A percentile compares a stretch with the other conserved stretches of the same genome.
Evolutionary conservation across 1,284 basidiomycete species (phyloP).

Genomic region (Ceratobasidium sp.): DNA sequence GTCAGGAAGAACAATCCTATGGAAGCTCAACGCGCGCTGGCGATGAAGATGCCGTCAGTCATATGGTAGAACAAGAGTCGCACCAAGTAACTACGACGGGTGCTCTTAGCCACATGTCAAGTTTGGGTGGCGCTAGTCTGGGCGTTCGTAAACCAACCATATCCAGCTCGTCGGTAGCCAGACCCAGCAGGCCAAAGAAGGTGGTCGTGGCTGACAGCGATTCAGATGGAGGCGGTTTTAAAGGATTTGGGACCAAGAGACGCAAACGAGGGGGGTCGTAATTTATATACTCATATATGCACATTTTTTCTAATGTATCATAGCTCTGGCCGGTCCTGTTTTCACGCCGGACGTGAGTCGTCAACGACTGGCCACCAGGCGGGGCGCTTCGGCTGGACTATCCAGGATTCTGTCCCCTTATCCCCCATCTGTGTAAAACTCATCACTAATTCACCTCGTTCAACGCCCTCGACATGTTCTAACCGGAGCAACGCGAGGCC

Average conservation of each 20-base stretch:
- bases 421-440: constrained; percentile 49
- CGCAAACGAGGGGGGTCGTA: constrained; percentile 24
- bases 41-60: constrained; percentile 31
- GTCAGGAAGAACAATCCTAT: constrained; percentile 14
- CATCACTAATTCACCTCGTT: constrained; percentile 51
- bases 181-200: constrained; percentile 9
- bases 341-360: not conserved
- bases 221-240: constrained; percentile 35
- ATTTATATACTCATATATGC: constrained; percentile 8
- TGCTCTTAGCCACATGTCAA: constrained; percentile 33
- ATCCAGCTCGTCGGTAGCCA: constrained; percentile 8
- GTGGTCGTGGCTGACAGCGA: constrained; percentile 32
- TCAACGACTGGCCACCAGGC: constrained; percentile 67
- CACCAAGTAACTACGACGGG: not conserved
- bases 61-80: constrained; percentile 31
- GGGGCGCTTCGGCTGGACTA: constrained; percentile 65
- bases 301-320: not conserved
- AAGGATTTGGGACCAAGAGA: constrained; percentile 36
- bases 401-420: constrained; percentile 50
- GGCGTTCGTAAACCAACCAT: constrained; percentile 12
- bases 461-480: constrained; percentile 60
- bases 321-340: constrained; percentile 5
- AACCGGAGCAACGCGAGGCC: constrained; percentile 73
- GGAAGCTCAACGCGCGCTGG: constrained; percentile 2
- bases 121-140: constrained; percentile 24